phyloP scores from a whole-genome alignment of 768 basidiomycete species.

The Naganishia randhawae region DNA sequence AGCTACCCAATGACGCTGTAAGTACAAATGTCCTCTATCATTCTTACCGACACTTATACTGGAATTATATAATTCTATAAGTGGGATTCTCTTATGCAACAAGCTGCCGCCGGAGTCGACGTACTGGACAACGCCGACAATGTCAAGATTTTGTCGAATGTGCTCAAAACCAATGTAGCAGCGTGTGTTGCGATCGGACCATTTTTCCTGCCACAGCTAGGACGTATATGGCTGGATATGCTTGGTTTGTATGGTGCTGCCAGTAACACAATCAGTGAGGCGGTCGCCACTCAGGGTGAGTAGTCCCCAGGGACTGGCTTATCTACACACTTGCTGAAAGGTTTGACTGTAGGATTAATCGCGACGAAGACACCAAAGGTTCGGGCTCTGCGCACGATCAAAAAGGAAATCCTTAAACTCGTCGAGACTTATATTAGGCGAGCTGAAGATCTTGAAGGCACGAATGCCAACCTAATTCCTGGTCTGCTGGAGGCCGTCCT shows the following conservation, averaged over 20 bases:
- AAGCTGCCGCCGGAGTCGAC: constrained; percentile 87
- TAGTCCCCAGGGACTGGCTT: background rate
- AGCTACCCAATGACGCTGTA: constrained; percentile 92
- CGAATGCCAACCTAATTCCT: constrained; percentile 88
- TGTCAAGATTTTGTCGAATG: constrained; percentile 92
- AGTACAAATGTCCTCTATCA: constrained; percentile 44
- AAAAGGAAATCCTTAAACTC: constrained; percentile 94
- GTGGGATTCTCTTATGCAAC: constrained; percentile 98
- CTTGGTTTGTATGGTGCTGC: constrained; percentile 96
- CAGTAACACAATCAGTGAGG: constrained; percentile 90
- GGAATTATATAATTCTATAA: constrained; percentile 52
- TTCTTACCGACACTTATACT: background rate
- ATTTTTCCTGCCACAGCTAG: constrained; percentile 95
- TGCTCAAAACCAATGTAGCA: constrained; percentile 96
- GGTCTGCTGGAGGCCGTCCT: constrained; percentile 92
- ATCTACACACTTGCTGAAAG: background rate
- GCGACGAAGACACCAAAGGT: constrained; percentile 97
- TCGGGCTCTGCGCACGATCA: constrained; percentile 87
- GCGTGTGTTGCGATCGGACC: constrained; percentile 95
- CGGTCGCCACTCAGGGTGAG: constrained; percentile 73
- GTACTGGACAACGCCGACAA: constrained; percentile 86
- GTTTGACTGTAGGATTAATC: constrained; percentile 61
- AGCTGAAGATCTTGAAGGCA: constrained; percentile 90
- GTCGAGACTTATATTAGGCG: constrained; percentile 98
- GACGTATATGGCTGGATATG: constrained; percentile 95